phyloP scores from a whole-genome alignment of 225 moss, liverwort and hornwort species.

The Physcomitrellopsis africana region DNA sequence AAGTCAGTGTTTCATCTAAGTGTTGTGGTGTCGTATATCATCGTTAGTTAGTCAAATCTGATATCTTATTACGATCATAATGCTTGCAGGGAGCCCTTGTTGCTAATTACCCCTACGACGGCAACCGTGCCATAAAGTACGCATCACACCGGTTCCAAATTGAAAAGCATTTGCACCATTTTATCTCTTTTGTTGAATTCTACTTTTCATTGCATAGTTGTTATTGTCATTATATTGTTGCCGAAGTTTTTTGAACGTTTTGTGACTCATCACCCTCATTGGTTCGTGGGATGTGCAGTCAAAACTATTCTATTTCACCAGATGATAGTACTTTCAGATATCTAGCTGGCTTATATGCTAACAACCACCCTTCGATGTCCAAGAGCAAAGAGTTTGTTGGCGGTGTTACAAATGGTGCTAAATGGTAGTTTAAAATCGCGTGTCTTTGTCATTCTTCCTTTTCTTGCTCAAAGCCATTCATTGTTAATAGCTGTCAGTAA shows the following conservation, averaged over 20 bases:
- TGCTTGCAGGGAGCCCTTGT: slow-evolving; percentile 82
- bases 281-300: slow-evolving; percentile 51
- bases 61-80: slow-evolving; percentile 10
- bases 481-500: not conserved
- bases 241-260: slow-evolving; percentile 1
- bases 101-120: slow-evolving; percentile 91
- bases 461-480: not conserved
- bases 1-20: slow-evolving; percentile 8
- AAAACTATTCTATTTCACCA: slow-evolving; percentile 73
- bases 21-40: slow-evolving; percentile 10
- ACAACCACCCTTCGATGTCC: slow-evolving; percentile 66
- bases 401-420: slow-evolving; percentile 91
- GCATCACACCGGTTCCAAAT: not conserved
- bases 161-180: slow-evolving; percentile 1
- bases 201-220: slow-evolving; percentile 18
- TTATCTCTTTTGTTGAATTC: slow-evolving; percentile 1
- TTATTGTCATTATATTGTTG: not conserved
- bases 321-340: slow-evolving; percentile 80
- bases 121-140: slow-evolving; percentile 76
- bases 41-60: not conserved
- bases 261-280: slow-evolving; percentile 13
- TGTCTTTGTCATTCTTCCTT: not conserved
- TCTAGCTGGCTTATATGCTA: slow-evolving; percentile 78
- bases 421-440: slow-evolving; percentile 58
- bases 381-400: slow-evolving; percentile 72